These are phyloP conservation scores for Cocos nucifera DNA, from an alignment of 176 grass and related monocot genomes.

Conservation along the genomic window DNA sequence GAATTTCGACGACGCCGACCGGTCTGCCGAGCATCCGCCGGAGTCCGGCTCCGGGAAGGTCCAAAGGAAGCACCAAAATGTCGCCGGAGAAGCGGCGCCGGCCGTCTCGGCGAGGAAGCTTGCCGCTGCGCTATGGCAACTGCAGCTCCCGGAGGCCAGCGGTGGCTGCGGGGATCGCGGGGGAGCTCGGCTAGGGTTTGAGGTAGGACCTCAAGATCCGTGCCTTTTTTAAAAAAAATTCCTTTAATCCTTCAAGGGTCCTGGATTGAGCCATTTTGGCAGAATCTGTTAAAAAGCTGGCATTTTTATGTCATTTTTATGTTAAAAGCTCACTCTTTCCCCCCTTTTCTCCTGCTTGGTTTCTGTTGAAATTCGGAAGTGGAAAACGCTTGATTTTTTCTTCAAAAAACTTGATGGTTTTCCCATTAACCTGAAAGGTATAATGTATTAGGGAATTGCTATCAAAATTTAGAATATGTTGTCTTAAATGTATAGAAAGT, in stretches of 20 bases:
- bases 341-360: neutral
- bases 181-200: neutral
- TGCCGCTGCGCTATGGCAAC: constrained; percentile 14
- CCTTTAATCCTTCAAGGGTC: neutral
- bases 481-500: too few species aligned
- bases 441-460: too few species aligned
- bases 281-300: neutral
- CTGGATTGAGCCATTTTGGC: neutral
- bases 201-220: constrained; percentile 8
- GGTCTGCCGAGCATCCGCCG: too few species aligned
- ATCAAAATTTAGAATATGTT: too few species aligned
- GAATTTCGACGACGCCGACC: constrained; percentile 16
- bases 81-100: neutral
- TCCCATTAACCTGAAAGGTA: too few species aligned
- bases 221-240: neutral
- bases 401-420: too few species aligned
- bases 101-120: constrained; percentile 17
- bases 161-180: neutral
- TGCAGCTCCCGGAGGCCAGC: neutral
- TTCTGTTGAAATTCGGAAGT: neutral
- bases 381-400: too few species aligned
- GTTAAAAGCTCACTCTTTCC: constrained; percentile 1
- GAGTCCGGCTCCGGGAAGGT: neutral
- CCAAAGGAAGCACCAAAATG: neutral
- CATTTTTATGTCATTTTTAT: neutral